Evolutionary conservation across 140 eudicot species (phyloP), one percentile per base, ranked within the genome.

Genomic region (Anethum foeniculum): DNA sequence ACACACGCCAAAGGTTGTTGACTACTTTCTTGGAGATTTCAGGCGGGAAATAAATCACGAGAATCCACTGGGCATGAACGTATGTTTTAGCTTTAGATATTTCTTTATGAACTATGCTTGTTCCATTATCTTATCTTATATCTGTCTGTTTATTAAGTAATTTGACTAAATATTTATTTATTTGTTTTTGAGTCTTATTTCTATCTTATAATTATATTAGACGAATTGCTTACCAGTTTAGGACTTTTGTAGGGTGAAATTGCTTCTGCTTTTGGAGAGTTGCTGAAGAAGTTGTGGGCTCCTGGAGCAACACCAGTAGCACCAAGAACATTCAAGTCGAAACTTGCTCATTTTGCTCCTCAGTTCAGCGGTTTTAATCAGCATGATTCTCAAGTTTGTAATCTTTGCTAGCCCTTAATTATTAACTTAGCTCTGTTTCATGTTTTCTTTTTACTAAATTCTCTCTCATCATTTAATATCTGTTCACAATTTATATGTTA

Each of bases 381-480:
- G 85, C 98, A 94, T 56, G 98, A 94, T 88, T 92, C 97, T 81
- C 98, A 94, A 87, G 98, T 94, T 80, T 81, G 93, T 88, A 69
- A 27, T 30, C 75, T 43, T 78, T 75, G 81, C 77, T 71, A 75
- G 41, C 75, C 76, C 74, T 83, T 48, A 18, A 27, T 64, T 23
- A 8, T 68, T 51, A 62, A 73, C 43, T 74, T 77, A 75, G 77
- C 79, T 44, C 82, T 83, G 54, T 67, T 21, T 51, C n/a, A 15
- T 14, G 15, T 48, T 19, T 19, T 71, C 19, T 34, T 69, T 41
- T 21, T 28, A 13, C 43, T 39, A 23, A 23, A 56, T 7, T 56
- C 13, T 23, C 4, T 19, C 25, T 56, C 4, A 23, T 23, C 65
- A 7, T 56, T 56, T 56, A 34, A 34, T 23, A 60, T 60, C 5